Evolutionary conservation across 2,329 filamentous ascomycete species (phyloP).

Genomic region (Claviceps purpurea): DNA sequence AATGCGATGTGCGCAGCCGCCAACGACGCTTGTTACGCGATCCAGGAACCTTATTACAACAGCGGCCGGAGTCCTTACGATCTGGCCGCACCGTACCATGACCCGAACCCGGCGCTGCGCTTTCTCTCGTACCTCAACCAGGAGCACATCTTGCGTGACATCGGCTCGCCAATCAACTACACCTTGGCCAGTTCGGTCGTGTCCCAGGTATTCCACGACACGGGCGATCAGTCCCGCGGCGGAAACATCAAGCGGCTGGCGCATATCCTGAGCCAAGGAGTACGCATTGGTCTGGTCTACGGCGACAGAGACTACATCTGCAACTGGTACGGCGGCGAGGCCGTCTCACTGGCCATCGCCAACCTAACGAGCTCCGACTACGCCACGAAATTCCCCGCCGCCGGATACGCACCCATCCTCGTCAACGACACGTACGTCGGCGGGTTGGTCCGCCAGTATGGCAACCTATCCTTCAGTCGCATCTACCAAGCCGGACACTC

Average conservation of each 20-base stretch:
- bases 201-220: slow-evolving; percentile 30
- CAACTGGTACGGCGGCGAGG: slow-evolving; percentile 63
- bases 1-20: slow-evolving; percentile 41
- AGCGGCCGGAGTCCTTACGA: slow-evolving; percentile 47
- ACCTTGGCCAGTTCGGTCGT: slow-evolving; percentile 36
- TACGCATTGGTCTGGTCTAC: slow-evolving; percentile 61
- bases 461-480: slow-evolving; percentile 56
- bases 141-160: slow-evolving; percentile 38
- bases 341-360: slow-evolving; percentile 50
- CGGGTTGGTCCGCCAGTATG: slow-evolving; percentile 63
- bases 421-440: slow-evolving; percentile 56
- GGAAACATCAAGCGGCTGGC: slow-evolving; percentile 47
- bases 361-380: slow-evolving; percentile 33
- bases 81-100: slow-evolving; percentile 38
- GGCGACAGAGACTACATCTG: slow-evolving; percentile 51
- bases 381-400: slow-evolving; percentile 40
- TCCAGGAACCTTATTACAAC: slow-evolving; percentile 42
- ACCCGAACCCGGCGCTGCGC: slow-evolving; percentile 50
- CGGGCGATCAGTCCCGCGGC: slow-evolving; percentile 50
- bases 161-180: slow-evolving; percentile 51
- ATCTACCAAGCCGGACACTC: slow-evolving; percentile 55
- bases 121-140: slow-evolving; percentile 54
- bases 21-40: slow-evolving; percentile 27
- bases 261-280: slow-evolving; percentile 44
- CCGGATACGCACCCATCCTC: slow-evolving; percentile 60